Evolutionary conservation across 2,329 filamentous ascomycete genomes (phyloP).

Genomic region (Trichothecium roseum): DNA sequence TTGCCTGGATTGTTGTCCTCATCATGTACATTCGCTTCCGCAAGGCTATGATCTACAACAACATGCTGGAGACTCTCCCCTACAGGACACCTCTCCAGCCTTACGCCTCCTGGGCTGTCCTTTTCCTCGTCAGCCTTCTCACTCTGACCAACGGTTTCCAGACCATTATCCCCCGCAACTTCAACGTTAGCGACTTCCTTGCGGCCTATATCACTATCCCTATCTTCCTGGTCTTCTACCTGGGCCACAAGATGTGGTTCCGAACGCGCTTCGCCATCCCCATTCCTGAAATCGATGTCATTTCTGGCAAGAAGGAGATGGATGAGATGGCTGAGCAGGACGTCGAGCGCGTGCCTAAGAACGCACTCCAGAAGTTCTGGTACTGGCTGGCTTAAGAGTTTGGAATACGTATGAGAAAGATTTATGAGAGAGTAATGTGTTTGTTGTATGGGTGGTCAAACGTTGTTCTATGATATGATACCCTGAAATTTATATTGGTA

Average conservation of each 20-base stretch:
- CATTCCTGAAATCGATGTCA: slow-evolving; percentile 41
- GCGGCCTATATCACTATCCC: slow-evolving; percentile 53
- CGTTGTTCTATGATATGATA: no score
- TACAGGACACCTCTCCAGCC: slow-evolving; percentile 45
- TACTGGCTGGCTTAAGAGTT: slow-evolving; percentile 39
- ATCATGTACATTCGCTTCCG: slow-evolving; percentile 51
- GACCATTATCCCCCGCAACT: slow-evolving; percentile 58
- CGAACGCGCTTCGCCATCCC: slow-evolving; percentile 31
- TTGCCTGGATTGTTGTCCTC: slow-evolving; percentile 50
- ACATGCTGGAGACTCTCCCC: slow-evolving; percentile 38
- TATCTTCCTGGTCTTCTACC: slow-evolving; percentile 49
- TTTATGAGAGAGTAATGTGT: no score
- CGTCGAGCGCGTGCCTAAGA: slow-evolving; percentile 34
- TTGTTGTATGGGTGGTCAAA: no score
- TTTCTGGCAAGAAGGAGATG: slow-evolving; percentile 52
- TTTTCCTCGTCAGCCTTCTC: slow-evolving; percentile 50
- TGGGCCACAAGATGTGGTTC: slow-evolving; percentile 46
- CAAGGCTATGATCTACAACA: slow-evolving; percentile 41
- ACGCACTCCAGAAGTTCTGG: slow-evolving; percentile 41
- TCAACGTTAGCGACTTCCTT: slow-evolving; percentile 53
- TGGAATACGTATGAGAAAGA: not conserved
- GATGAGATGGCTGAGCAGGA: slow-evolving; percentile 44
- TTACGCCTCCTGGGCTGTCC: slow-evolving; percentile 52
- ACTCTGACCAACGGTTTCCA: slow-evolving; percentile 66
- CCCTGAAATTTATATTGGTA: no score